phyloP scores from a whole-genome alignment of 305 asterid genomes.

The Stenogyne calaminthoides region DNA sequence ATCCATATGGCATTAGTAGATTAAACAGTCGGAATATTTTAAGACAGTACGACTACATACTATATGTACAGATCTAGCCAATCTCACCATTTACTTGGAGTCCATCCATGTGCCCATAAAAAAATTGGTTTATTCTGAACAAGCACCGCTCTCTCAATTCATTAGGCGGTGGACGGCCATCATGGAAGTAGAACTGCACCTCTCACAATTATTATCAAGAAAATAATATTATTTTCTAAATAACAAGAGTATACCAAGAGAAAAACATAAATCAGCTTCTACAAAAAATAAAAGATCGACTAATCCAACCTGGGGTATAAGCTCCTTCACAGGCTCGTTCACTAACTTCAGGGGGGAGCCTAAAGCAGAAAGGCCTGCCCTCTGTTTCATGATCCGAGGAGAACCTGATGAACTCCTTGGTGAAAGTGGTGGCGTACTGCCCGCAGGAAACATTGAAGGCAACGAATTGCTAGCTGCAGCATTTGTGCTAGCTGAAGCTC shows the following conservation, averaged over 20 bases:
- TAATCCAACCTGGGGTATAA: conserved; percentile 85
- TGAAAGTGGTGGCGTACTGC: conserved; percentile 99
- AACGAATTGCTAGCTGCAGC: conserved; percentile 68
- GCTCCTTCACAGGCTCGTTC: conserved; percentile 88
- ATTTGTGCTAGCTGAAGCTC: conserved; percentile 60
- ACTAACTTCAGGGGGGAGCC: conserved; percentile 86
- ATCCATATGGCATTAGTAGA: conserved; percentile 25
- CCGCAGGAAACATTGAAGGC: conserved; percentile 98
- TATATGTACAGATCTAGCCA: conserved; percentile 22
- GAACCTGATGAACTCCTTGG: conserved; percentile 98
- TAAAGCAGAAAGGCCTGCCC: conserved; percentile 82
- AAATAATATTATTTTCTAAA: conserved; percentile 22
- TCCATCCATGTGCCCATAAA: conserved; percentile 88
- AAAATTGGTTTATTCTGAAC: conserved; percentile 92
- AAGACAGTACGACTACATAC: conserved; percentile 1
- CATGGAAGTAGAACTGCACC: conserved; percentile 87
- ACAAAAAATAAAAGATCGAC: conserved; percentile 25
- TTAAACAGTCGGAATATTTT: conserved; percentile 16
- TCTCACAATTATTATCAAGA: conserved; percentile 29
- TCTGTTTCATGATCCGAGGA: conserved; percentile 80
- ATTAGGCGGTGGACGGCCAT: conserved; percentile 92
- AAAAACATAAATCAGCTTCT: conserved; percentile 15
- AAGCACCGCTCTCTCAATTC: conserved; percentile 92
- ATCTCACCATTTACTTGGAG: conserved; percentile 86
- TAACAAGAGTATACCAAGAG: conserved; percentile 2